Evolutionary conservation across 805 yeast genomes (phyloP).

Genomic region (Millerozyma miso): DNA sequence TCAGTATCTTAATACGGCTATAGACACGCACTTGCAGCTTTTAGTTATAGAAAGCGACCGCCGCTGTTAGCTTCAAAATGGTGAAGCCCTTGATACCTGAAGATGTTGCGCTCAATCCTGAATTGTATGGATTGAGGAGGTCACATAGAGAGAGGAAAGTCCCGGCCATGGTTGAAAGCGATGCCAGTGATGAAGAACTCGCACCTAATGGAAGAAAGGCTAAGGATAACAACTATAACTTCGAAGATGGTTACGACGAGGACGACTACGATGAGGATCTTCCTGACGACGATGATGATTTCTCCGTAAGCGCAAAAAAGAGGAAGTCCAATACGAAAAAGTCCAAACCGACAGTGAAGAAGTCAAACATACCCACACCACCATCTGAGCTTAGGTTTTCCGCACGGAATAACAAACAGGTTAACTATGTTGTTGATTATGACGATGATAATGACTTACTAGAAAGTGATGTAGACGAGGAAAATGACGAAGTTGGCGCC

Average conservation of each 20-base stretch:
- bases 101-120: conserved; percentile 68
- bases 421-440: conserved; percentile 73
- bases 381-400: conserved; percentile 65
- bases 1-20: background rate
- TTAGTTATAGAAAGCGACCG: too few relatives aligned
- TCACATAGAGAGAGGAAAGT: conserved; percentile 58
- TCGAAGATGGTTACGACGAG: conserved; percentile 10
- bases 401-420: conserved; percentile 60
- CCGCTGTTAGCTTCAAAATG: conserved; percentile 12
- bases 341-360: conserved; percentile 31
- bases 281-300: conserved; percentile 19
- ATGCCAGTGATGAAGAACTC: conserved; percentile 32
- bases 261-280: conserved; percentile 14
- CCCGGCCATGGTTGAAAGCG: conserved; percentile 30
- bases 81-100: conserved; percentile 34
- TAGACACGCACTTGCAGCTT: background rate
- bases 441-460: conserved; percentile 57
- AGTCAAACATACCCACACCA: conserved; percentile 1
- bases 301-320: conserved; percentile 4
- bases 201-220: conserved; percentile 21
- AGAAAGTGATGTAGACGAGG: conserved; percentile 38
- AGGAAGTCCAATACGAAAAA: conserved; percentile 23
- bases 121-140: conserved; percentile 77
- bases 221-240: conserved; percentile 15
- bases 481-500: conserved; percentile 26